A percentile compares a stretch with the other conserved stretches of the same genome.
phyloP scores from a whole-genome alignment of 2,329 filamentous ascomycete species.

The Colletotrichum gloeosporioides region DNA sequence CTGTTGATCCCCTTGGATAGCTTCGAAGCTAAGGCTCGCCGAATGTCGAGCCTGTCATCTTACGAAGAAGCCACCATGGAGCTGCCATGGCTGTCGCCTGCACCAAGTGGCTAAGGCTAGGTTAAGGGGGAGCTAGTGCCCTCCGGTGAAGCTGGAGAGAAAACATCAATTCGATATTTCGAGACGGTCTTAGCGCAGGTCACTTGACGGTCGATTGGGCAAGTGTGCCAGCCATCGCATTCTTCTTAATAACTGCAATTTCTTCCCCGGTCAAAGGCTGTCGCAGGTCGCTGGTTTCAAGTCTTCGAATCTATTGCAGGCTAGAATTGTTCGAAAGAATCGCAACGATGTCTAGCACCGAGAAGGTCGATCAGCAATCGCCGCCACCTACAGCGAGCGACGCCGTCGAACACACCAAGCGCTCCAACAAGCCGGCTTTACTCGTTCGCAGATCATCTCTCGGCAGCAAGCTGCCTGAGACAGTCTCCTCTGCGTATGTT shows the following conservation, averaged over 20 bases:
- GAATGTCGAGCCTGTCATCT: not conserved
- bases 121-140: conserved; percentile 1
- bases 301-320: not conserved
- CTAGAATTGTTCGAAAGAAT: not conserved
- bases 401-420: conserved; percentile 12
- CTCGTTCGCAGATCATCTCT: conserved; percentile 14
- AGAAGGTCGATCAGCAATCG: conserved; percentile 12
- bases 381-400: conserved; percentile 12
- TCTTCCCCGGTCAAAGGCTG: not conserved
- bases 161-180: not conserved
- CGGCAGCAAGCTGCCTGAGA: conserved; percentile 14
- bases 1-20: not conserved
- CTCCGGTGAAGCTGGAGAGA: conserved; percentile 1
- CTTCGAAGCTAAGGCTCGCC: not conserved
- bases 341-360: not conserved
- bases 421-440: conserved; percentile 13
- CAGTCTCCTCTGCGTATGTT: conserved; percentile 14
- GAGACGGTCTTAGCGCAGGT: conserved; percentile 6
- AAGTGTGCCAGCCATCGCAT: not conserved
- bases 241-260: not conserved
- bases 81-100: conserved; percentile 3
- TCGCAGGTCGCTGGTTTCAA: not conserved
- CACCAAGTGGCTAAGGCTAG: not conserved
- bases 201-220: conserved; percentile 6
- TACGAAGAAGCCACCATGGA: not conserved